These are phyloP conservation scores for Umbellularia californica DNA, from an alignment of 164 flowering plant genomes.

Conservation along the genomic window DNA sequence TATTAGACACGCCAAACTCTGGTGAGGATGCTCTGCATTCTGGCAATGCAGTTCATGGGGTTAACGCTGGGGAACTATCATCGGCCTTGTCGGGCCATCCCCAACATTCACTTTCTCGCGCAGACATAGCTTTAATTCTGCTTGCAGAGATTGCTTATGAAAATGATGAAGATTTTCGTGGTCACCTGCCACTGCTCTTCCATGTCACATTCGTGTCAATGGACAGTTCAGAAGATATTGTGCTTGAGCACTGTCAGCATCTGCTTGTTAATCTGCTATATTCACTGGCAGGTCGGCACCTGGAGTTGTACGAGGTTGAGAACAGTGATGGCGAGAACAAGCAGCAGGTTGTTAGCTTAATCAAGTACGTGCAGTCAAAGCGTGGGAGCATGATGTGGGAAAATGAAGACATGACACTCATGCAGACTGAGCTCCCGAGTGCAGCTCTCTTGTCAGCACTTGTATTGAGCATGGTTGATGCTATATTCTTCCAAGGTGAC, in stretches of 20 bases:
- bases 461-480: constrained; percentile 99
- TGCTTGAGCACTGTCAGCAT: constrained; percentile 95
- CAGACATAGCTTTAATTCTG: constrained; percentile 93
- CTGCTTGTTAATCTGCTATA: constrained; percentile 91
- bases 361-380: constrained; percentile 97
- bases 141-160: constrained; percentile 98
- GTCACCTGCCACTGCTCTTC: constrained; percentile 88
- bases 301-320: constrained; percentile 94
- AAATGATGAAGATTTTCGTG: constrained; percentile 96
- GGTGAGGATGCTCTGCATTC: constrained; percentile 83
- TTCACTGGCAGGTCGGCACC: constrained; percentile 93
- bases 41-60: constrained; percentile 56
- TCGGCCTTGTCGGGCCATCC: constrained; percentile 98
- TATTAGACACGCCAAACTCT: constrained; percentile 92
- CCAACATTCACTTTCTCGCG: constrained; percentile 87
- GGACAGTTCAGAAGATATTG: constrained; percentile 99
- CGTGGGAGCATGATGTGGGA: constrained; percentile 99
- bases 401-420: constrained; percentile 89
- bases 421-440: constrained; percentile 82
- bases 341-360: constrained; percentile 95
- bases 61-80: constrained; percentile 91
- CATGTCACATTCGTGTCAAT: constrained; percentile 97
- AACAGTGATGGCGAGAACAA: constrained; percentile 92
- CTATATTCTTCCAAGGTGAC: constrained; percentile 98
- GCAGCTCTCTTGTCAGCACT: constrained; percentile 96